Conservation (phyloP, 441 rosid genomes). For the Eruca vesicaria region DNA sequence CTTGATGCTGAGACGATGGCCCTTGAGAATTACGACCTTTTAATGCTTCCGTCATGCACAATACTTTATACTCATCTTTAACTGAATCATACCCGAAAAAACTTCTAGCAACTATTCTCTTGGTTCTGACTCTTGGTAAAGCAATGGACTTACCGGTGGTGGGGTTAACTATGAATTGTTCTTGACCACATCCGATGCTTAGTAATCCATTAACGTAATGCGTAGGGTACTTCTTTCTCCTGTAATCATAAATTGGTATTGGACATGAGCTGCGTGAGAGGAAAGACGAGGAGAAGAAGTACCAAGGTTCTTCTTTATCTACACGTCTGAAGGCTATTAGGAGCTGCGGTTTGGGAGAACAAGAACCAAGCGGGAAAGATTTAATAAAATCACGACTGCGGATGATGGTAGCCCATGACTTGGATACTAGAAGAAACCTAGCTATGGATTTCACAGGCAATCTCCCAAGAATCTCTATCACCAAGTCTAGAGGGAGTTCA, state of each 20-base stretch:
- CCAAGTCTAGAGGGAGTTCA: background rate
- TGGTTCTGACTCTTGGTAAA: background rate
- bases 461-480: background rate
- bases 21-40: background rate
- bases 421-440: too few species aligned
- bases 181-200: background rate
- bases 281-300: background rate
- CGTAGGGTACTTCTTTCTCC: background rate
- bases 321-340: background rate
- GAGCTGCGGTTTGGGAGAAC: background rate
- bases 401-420: background rate
- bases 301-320: background rate
- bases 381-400: background rate
- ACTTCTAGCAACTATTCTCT: background rate
- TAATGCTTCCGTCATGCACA: background rate
- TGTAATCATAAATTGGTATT: background rate
- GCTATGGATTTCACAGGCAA: background rate
- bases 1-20: background rate
- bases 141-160: background rate
- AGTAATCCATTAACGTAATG: background rate
- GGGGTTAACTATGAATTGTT: background rate
- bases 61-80: background rate
- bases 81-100: conserved; percentile 1
- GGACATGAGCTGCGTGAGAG: background rate
- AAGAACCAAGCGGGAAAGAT: background rate